A percentile compares a stretch with the other conserved stretches of the same genome.
These are phyloP conservation scores for Sugiyamaella neomexicana DNA, from an alignment of 1,139 yeast genomes.

Conservation along the genomic window DNA sequence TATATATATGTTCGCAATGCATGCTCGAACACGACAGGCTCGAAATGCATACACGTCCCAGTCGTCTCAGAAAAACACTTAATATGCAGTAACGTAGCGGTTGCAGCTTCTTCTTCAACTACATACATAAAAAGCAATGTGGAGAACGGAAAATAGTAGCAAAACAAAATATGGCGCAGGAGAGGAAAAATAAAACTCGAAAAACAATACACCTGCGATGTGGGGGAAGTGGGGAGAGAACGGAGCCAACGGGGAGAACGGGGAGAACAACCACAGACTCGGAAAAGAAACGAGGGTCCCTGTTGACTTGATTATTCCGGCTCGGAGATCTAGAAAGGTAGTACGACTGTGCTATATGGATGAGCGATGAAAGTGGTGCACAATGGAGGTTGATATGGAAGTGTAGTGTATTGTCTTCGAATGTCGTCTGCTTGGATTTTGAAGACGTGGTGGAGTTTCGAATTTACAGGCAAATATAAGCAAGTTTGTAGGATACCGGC, in stretches of 20 bases:
- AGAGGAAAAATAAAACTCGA: background rate
- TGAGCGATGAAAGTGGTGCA: no score
- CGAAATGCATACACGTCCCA: constrained; percentile 1
- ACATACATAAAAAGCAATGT: background rate
- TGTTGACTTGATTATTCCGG: no score
- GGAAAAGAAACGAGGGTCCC: no score
- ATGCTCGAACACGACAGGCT: constrained; percentile 1
- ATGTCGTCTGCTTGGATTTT: no score
- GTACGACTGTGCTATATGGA: no score
- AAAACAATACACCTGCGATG: background rate
- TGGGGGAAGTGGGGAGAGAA: constrained; percentile 5
- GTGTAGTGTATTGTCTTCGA: no score
- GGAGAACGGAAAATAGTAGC: background rate
- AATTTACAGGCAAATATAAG: no score
- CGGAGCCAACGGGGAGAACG: background rate
- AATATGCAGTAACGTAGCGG: background rate
- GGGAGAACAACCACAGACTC: background rate
- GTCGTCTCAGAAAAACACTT: background rate
- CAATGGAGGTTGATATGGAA: no score
- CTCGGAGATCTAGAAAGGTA: no score
- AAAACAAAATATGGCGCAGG: background rate
- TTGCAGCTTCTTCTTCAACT: background rate
- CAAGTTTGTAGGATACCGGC: no score
- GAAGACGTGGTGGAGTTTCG: no score
- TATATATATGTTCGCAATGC: background rate